Evolutionary conservation across 148 eudicot genomes (phyloP), one percentile per base, ranked within the genome.

Genomic region (Rhododendron molle): DNA sequence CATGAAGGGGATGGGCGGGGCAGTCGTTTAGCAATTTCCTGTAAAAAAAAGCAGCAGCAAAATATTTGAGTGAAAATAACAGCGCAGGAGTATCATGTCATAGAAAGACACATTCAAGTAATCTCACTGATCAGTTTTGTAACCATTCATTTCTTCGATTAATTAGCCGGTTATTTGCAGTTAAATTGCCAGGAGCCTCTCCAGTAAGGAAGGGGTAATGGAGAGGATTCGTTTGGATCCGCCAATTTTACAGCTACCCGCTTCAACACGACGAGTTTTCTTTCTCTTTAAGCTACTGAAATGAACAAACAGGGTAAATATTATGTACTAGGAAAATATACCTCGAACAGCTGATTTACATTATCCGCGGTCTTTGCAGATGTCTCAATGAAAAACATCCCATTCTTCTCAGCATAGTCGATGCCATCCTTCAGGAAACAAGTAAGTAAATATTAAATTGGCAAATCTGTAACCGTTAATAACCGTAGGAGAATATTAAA

Each of bases 311-410:
- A 26, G 7, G 15, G 15, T n/a, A 81, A 74, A 21, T 20, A 77
- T 83, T 58, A n/a, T 7, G 44, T 23, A 50, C 38, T 36, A 40
- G 8, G 69, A 67, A 76, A 34, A 65, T 34, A 54, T 87, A 96
- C 99, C 99, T 96, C 98, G 88, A 96, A 96, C 69, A 96, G 92
- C 90, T 94, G 95, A 85, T 96, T 96, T 85, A 96, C 95, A 88
- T 96, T 96, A 86, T 96, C 99, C 65, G 99, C 99, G 2, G 99
- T 96, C 89, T 96, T 96, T 47, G 99, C 99, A 88, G 99, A 96
- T 77, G 99, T 96, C 90, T 96, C 99, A 30, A 96, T 96, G 80
- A 95, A 96, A 86, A 95, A 96, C 99, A 96, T 96, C 62, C 98
- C 98, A 84, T 96, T 96, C 91, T 93, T 95, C 90, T 95, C 98